Evolutionary conservation across 441 rosid species (phyloP).

Genomic region (Pelargonium exstipulatum): DNA sequence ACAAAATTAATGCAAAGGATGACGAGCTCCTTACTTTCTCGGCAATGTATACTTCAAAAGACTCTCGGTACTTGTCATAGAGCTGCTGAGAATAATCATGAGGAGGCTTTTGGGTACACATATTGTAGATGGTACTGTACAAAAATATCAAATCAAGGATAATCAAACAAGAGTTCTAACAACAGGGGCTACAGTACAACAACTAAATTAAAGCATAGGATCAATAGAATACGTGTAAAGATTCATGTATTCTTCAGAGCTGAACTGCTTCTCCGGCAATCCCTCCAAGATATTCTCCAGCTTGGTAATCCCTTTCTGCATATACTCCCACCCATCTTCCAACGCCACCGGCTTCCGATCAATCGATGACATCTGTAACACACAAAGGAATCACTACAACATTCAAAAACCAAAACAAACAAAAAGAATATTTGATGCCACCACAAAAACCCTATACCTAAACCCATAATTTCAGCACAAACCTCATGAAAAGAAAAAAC

Average conservation of each 20-base stretch:
- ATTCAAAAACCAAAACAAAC: too few species aligned
- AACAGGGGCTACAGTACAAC: background rate
- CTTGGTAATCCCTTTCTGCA: conserved; percentile 45
- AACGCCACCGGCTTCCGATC: conserved; percentile 38
- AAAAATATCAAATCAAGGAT: conserved; percentile 18
- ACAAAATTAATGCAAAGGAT: background rate
- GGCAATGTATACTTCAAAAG: conserved; percentile 38
- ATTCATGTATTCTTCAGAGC: conserved; percentile 42
- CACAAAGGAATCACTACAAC: too few species aligned
- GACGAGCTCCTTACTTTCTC: conserved; percentile 20
- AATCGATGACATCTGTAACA: too few species aligned
- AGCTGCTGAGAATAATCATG: conserved; percentile 42
- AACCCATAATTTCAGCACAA: too few species aligned
- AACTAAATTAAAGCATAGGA: conserved; percentile 1
- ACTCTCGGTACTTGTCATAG: conserved; percentile 36
- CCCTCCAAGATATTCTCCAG: conserved; percentile 45
- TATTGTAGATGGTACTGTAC: conserved; percentile 36
- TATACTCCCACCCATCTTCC: conserved; percentile 46
- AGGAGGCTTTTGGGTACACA: conserved; percentile 50
- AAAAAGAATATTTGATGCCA: too few species aligned
- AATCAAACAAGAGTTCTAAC: background rate
- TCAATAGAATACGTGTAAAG: conserved; percentile 39
- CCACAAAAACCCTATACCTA: too few species aligned
- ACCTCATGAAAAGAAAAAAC: too few species aligned
- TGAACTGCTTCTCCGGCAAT: conserved; percentile 35